phyloP scores from a whole-genome alignment of 208 protist genomes.

The Paratrypanosoma confusum region DNA sequence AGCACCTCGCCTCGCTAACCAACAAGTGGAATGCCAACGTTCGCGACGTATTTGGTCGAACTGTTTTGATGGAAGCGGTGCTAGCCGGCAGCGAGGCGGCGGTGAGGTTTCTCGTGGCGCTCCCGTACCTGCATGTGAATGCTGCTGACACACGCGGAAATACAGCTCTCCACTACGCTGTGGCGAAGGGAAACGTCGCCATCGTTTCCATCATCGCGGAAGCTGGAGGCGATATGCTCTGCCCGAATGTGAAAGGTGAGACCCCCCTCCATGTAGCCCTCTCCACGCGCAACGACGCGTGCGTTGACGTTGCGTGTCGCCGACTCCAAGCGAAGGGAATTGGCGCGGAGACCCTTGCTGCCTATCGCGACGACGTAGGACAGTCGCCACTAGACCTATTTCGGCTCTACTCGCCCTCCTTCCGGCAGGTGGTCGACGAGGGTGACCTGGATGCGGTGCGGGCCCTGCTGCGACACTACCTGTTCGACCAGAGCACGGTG shows the following conservation, averaged over 20 bases:
- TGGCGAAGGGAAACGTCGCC: slow-evolving; percentile 35
- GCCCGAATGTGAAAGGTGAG: slow-evolving; percentile 19
- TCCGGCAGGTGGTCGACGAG: slow-evolving; percentile 42
- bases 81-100: slow-evolving; percentile 38
- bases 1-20: slow-evolving; percentile 15
- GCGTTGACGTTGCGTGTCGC: slow-evolving; percentile 46
- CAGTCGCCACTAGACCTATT: slow-evolving; percentile 52
- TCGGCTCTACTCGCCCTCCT: slow-evolving; percentile 31
- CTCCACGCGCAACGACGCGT: slow-evolving; percentile 18
- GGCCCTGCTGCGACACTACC: slow-evolving; percentile 48
- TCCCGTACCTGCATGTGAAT: slow-evolving; percentile 47
- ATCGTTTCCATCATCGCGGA: slow-evolving; percentile 42
- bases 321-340: slow-evolving; percentile 22
- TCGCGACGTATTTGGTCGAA: slow-evolving; percentile 59
- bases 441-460: slow-evolving; percentile 35
- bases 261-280: slow-evolving; percentile 65
- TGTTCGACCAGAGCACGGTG: slow-evolving; percentile 33
- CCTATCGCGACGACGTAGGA: slow-evolving; percentile 28
- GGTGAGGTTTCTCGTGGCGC: slow-evolving; percentile 37
- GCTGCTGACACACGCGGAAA: slow-evolving; percentile 34
- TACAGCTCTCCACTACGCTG: slow-evolving; percentile 80
- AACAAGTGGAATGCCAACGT: slow-evolving; percentile 69
- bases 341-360: slow-evolving; percentile 5
- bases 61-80: slow-evolving; percentile 58
- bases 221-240: slow-evolving; percentile 19